phyloP scores from a whole-genome alignment of 192 early-diverging fungal genomes.

The Spinellus fusiger region DNA sequence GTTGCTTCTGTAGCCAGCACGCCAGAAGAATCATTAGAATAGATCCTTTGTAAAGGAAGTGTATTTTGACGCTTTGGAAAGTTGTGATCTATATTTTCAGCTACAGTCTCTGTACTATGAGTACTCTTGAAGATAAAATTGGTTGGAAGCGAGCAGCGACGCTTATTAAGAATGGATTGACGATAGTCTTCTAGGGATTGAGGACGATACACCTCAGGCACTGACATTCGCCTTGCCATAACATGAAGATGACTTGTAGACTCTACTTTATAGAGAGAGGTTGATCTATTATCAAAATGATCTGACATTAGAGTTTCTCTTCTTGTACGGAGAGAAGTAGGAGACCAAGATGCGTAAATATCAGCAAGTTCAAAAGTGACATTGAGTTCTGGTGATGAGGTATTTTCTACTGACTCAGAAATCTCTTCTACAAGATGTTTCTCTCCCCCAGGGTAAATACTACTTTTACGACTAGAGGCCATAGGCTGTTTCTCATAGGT shows the following conservation, averaged over 20 bases:
- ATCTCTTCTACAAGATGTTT: not conserved
- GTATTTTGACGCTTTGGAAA: too few species aligned
- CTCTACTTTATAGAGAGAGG: not conserved
- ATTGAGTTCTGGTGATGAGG: constrained; percentile 3
- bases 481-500: not conserved
- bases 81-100: too few species aligned
- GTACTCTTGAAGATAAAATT: too few species aligned
- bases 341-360: constrained; percentile 7
- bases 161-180: too few species aligned
- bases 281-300: not conserved
- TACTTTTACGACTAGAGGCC: not conserved
- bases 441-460: not conserved
- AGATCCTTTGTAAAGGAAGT: too few species aligned
- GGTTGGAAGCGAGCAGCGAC: too few species aligned
- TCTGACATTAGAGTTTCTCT: not conserved
- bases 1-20: not conserved
- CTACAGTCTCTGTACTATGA: too few species aligned
- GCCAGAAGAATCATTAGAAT: too few species aligned
- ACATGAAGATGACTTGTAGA: too few species aligned
- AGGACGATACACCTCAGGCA: too few species aligned
- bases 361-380: constrained; percentile 11
- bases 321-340: not conserved
- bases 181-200: too few species aligned
- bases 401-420: not conserved
- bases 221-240: too few species aligned